phyloP scores from a whole-genome alignment of 257 asterid species.

The Cordia subcordata region DNA sequence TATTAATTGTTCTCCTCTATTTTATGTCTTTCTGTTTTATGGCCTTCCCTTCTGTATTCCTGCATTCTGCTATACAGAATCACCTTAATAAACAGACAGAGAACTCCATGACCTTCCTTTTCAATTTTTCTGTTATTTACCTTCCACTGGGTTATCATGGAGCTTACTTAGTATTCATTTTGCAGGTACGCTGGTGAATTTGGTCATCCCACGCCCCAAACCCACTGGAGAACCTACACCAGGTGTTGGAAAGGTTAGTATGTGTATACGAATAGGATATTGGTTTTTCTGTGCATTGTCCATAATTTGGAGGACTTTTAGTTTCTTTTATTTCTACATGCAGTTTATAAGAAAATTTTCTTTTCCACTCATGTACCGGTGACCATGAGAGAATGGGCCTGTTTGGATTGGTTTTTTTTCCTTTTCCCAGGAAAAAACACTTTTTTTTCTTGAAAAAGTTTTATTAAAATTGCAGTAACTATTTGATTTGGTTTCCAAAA shows the following conservation, averaged over 20 bases:
- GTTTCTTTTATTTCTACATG: too few relatives aligned
- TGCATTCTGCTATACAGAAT: constrained; percentile 18
- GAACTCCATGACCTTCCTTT: constrained; percentile 19
- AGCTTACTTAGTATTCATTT: background rate
- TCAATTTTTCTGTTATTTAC: background rate
- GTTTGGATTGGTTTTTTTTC: too few relatives aligned
- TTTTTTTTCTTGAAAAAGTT: too few relatives aligned
- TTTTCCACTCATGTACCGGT: too few relatives aligned
- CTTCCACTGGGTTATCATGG: background rate
- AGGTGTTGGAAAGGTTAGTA: constrained; percentile 90
- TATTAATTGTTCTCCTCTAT: constrained; percentile 9
- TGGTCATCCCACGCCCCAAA: constrained; percentile 79
- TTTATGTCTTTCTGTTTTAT: constrained; percentile 26
- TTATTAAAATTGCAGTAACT: too few relatives aligned
- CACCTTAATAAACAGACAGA: constrained; percentile 12
- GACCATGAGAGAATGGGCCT: too few relatives aligned
- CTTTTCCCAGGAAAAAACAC: too few relatives aligned
- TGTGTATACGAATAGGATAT: background rate
- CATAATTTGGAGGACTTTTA: too few relatives aligned
- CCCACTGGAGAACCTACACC: constrained; percentile 64
- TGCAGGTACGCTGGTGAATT: constrained; percentile 75
- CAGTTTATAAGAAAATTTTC: too few relatives aligned
- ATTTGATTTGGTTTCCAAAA: too few relatives aligned
- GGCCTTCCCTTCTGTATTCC: constrained; percentile 22
- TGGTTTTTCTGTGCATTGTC: background rate